Evolutionary conservation across 176 grass and related monocot genomes (phyloP).

Genomic region (Oryza punctata): DNA sequence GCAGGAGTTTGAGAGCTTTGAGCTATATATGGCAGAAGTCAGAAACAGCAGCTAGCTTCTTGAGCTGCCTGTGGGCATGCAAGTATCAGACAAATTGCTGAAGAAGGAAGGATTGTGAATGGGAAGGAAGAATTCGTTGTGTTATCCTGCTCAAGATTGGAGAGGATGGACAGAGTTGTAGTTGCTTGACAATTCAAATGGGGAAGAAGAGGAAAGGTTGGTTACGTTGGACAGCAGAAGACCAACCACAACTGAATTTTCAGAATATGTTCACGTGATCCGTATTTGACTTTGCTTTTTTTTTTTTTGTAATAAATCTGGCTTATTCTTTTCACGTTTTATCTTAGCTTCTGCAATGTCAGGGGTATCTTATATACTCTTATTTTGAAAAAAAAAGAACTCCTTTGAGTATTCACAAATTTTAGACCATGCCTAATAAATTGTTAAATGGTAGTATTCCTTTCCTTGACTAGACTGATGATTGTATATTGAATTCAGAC

Average conservation of each 20-base stretch:
- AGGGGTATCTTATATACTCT: background rate
- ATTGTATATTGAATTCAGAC: background rate
- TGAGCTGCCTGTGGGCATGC: background rate
- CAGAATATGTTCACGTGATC: conserved; percentile 2
- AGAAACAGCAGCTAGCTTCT: background rate
- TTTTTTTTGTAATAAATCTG: background rate
- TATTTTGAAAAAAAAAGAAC: background rate
- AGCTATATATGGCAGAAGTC: background rate
- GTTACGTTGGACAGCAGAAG: background rate
- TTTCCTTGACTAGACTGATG: background rate
- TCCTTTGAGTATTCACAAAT: background rate
- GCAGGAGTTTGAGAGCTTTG: background rate
- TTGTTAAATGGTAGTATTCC: background rate
- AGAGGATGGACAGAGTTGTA: background rate
- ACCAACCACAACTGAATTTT: background rate
- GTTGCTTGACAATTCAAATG: conserved; percentile 7
- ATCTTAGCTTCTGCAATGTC: background rate
- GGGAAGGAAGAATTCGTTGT: background rate
- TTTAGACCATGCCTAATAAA: background rate
- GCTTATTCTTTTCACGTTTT: background rate
- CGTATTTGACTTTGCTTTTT: conserved; percentile 27
- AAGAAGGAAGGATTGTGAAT: background rate
- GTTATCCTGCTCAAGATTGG: background rate
- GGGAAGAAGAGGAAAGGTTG: background rate
- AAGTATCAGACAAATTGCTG: background rate